Conservation (phyloP, 306 rosid species). For the Acacia confusa region DNA sequence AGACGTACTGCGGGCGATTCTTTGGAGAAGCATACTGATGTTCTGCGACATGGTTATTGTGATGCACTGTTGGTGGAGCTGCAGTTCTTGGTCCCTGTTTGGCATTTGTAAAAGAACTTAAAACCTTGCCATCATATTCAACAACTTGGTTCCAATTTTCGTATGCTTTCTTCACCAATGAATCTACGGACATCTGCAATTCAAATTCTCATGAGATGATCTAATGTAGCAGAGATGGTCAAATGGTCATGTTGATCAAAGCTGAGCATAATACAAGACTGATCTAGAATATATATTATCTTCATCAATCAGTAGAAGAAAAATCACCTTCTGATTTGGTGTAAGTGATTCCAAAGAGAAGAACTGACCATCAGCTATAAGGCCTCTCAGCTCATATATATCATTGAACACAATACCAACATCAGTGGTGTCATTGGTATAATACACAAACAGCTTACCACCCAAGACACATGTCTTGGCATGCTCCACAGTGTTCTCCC, state of each 20-base stretch:
- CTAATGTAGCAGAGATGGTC: not conserved
- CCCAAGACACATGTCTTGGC: constrained; percentile 89
- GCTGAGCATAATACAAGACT: constrained; percentile 5
- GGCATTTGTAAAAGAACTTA: constrained; percentile 42
- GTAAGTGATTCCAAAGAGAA: constrained; percentile 70
- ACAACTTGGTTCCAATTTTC: constrained; percentile 82
- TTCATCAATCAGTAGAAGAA: not conserved
- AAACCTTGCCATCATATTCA: constrained; percentile 72
- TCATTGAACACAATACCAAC: constrained; percentile 76
- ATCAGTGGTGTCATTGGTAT: constrained; percentile 49
- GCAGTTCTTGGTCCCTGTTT: constrained; percentile 40
- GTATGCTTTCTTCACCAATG: constrained; percentile 74
- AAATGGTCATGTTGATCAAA: constrained; percentile 9
- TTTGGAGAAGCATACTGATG: constrained; percentile 44
- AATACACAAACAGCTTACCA: constrained; percentile 75
- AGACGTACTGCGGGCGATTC: constrained; percentile 42
- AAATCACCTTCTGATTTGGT: constrained; percentile 69
- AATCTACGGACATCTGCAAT: constrained; percentile 76
- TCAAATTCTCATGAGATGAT: constrained; percentile 29
- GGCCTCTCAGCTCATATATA: constrained; percentile 83
- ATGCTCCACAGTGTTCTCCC: constrained; percentile 92
- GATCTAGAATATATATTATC: not conserved
- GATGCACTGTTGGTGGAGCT: constrained; percentile 32
- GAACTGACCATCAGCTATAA: constrained; percentile 70
- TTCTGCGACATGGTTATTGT: constrained; percentile 29